Base-by-base conservation (phyloP, 208 protist genomes). In the Trypanosoma rangeli region DNA sequence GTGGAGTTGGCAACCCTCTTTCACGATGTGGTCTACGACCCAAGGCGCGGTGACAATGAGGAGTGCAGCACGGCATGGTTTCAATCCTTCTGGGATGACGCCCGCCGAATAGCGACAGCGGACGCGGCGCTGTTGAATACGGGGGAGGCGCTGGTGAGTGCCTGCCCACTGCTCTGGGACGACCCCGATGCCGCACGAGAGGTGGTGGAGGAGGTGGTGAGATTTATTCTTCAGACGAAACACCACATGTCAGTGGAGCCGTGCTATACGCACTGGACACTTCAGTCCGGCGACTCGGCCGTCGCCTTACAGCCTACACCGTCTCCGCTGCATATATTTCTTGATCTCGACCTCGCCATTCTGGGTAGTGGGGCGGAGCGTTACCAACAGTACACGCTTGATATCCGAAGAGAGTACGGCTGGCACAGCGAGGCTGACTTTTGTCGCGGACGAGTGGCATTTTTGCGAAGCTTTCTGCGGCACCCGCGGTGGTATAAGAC, bases 21-120 rank as follows among this genome's bases (percentile, higher is more conserved):
- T 67, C 89, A 94, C 77, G 89, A 94, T 59, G 76, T 70, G 12
- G 79, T 94, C 28, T 94, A 94, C 72, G 79, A 90, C 59, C 80
- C 89, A 18, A 66, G 28, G 15, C 55, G 68, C 3, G 31, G 55
- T 31, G 86, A 92, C 72, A 94, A 94, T 74, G 89, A 94, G 64
- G 82, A 86, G 53, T 22, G 70, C 35, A 94, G 89, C 53, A 84
- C 70, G 24, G 72, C 54, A 0, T 73, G 82, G 33, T 81, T 84
- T 16, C 37, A 49, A 2, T 57, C 75, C 20, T 89, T 89, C 66
- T 73, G 88, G 28, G 15, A 64, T 4, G 69, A 54, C 9, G 57
- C 64, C 35, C 63, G 71, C 48, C 31, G 60, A 12, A 24, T 81
- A 31, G 64, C 64, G 24, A 50, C 28, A 37, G 13, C 22, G 20